Percentiles rank a stretch among this genome's conserved stretches.
These are phyloP conservation scores for Pseudoneurospora amorphoporcata DNA, from an alignment of 495 filamentous ascomycete genomes.

Conservation along the genomic window DNA sequence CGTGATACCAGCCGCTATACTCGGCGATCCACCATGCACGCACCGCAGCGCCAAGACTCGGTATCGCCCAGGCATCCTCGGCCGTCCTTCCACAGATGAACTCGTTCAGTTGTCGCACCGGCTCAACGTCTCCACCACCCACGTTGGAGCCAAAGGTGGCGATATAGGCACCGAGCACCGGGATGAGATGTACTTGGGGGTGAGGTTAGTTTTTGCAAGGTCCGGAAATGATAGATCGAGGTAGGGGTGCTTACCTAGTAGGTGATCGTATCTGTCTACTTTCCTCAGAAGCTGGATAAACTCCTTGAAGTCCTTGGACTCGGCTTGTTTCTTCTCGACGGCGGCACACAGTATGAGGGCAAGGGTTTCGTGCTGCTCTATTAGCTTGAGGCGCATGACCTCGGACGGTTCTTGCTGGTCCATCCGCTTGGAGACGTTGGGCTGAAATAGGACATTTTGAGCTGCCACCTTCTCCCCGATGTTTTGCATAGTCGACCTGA, in stretches of 20 bases:
- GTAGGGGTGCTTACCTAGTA: conserved; percentile 23
- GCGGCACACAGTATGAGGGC: conserved; percentile 63
- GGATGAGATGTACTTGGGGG: conserved; percentile 64
- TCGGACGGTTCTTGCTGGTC: conserved; percentile 68
- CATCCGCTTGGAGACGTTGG: conserved; percentile 41
- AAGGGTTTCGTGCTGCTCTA: conserved; percentile 82
- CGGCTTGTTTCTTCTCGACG: conserved; percentile 61
- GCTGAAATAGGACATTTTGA: conserved; percentile 54
- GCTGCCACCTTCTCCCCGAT: conserved; percentile 64
- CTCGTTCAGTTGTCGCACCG: conserved; percentile 60
- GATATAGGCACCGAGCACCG: conserved; percentile 62
- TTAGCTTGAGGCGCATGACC: conserved; percentile 60
- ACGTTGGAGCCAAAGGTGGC: conserved; percentile 66
- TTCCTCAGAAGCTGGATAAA: conserved; percentile 55
- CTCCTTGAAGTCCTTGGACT: conserved; percentile 57
- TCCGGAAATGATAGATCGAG: not conserved
- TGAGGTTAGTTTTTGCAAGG: not conserved
- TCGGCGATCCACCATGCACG: conserved; percentile 79
- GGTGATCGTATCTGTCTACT: conserved; percentile 60
- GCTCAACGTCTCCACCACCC: conserved; percentile 41
- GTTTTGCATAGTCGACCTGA: conserved; percentile 60
- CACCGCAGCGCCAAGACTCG: conserved; percentile 65
- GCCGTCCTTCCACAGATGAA: conserved; percentile 53
- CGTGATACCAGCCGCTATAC: conserved; percentile 81
- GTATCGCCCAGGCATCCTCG: conserved; percentile 54